Percentiles rank a stretch among this genome's conserved stretches.
Conservation (phyloP, 2,329 filamentous ascomycete species). For the Fusarium cicatricum region DNA sequence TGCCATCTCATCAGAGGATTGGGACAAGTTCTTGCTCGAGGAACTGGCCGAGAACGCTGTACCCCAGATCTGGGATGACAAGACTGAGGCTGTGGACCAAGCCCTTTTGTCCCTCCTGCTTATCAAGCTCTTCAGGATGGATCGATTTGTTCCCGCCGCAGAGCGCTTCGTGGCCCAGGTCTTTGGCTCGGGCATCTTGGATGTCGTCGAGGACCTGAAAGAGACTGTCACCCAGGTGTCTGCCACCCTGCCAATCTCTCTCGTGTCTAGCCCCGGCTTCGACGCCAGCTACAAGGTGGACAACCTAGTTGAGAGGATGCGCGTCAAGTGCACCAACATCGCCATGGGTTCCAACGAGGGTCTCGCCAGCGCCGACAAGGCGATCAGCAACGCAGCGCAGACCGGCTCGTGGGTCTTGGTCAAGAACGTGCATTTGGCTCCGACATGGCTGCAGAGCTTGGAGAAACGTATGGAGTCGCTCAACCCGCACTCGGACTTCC, state of each 20-base stretch:
- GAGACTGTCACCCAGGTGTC: constrained; percentile 86
- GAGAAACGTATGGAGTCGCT: constrained; percentile 97
- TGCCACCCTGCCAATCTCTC: constrained; percentile 83
- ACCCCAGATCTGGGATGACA: constrained; percentile 76
- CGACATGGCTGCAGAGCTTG: constrained; percentile 94
- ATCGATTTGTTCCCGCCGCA: constrained; percentile 91
- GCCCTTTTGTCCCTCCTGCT: constrained; percentile 85
- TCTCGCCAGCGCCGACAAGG: constrained; percentile 91
- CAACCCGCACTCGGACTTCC: constrained; percentile 92
- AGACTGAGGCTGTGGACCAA: constrained; percentile 72
- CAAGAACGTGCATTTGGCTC: constrained; percentile 98
- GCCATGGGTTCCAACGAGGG: constrained; percentile 99
- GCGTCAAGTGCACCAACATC: constrained; percentile 90
- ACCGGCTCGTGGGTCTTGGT: constrained; percentile 95
- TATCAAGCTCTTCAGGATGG: constrained; percentile 93
- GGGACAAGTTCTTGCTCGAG: constrained; percentile 84
- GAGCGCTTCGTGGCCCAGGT: constrained; percentile 89
- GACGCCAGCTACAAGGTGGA: constrained; percentile 99
- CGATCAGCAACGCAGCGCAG: constrained; percentile 90
- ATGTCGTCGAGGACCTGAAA: constrained; percentile 84
- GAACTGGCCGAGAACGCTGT: constrained; percentile 88
- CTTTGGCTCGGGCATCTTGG: constrained; percentile 84
- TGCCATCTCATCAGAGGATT: constrained; percentile 67
- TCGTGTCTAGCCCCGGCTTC: constrained; percentile 95
- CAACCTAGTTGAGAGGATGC: constrained; percentile 84